Evolutionary conservation across 768 basidiomycete species (phyloP), one percentile per base, ranked within the genome.

Genomic region (Phanerodontia chrysosporium): DNA sequence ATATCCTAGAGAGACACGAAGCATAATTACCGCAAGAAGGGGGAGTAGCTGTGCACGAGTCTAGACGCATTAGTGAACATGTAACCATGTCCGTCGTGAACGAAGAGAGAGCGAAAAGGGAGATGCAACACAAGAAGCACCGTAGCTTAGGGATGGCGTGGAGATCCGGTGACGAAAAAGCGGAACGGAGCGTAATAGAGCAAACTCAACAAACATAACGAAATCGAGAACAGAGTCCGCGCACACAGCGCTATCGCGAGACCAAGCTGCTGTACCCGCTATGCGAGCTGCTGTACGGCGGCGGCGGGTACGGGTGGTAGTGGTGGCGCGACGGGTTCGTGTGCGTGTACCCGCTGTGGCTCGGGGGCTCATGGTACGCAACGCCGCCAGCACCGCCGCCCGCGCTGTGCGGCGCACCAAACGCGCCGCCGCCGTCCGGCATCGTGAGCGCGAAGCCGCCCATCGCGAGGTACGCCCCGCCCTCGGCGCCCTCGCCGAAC

Each of bases 291-390:
- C 45, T 44, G 35, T 61, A 61, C 27, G 45, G 25, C 42, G 60
- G 46, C 44, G 46, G 25, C 24, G 60, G 55, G 51, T 61, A 61
- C 29, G 60, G 60, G 24, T 61, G 60, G 49, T 61, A 61, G 49
- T 48, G 60, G 21, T 30, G 21, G 48, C 35, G 1, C 39, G 58
- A 8, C 8, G 28, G 55, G n/a, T 36, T 32, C 30, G 10, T 12
- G 32, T 59, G 51, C 39, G 44, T 42, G 49, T 46, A 39, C 35
- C 52, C 35, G 52, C 36, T n/a, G 22, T 53, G 52, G 52, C 21
- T 36, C 35, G 32, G 12, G n/a, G n/a, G n/a, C n/a, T n/a, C n/a
- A 13, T 16, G n/a, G 46, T 48, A 25, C n/a, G 46, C 12, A 9
- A 39, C 18, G 10, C 36, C 36, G 36, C 36, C 36, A 18, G 36